Percentiles rank a stretch among this genome's conserved stretches.
phyloP scores from a whole-genome alignment of 1,284 basidiomycete species.

The Inonotus obliquus region DNA sequence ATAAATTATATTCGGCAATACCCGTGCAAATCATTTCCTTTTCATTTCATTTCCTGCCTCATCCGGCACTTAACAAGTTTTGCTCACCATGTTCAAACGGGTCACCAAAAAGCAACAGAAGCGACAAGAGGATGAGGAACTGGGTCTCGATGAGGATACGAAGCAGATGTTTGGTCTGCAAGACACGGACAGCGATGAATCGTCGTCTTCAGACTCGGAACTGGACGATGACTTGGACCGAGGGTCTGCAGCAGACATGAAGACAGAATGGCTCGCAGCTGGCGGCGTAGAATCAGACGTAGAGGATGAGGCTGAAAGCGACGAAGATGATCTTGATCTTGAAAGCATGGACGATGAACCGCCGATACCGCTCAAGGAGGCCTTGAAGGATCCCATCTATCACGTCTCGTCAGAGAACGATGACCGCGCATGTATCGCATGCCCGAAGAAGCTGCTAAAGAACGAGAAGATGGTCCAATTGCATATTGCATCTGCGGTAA shows the following conservation, averaged over 20 bases:
- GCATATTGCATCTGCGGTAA: constrained; percentile 64
- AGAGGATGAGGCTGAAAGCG: constrained; percentile 23
- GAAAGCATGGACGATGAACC: constrained; percentile 33
- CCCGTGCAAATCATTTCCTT: constrained; percentile 1
- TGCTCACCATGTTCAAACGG: constrained; percentile 78
- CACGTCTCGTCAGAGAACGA: constrained; percentile 48
- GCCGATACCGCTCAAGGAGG: constrained; percentile 54
- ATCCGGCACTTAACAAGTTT: too few species aligned
- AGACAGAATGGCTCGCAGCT: constrained; percentile 28
- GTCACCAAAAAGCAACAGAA: constrained; percentile 65
- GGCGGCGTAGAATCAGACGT: constrained; percentile 25
- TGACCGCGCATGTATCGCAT: constrained; percentile 60
- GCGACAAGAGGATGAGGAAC: constrained; percentile 62
- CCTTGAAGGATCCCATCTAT: constrained; percentile 61
- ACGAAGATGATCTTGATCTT: constrained; percentile 24
- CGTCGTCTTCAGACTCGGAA: constrained; percentile 38
- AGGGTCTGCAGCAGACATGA: constrained; percentile 29
- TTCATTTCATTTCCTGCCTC: too few species aligned
- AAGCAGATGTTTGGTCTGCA: constrained; percentile 69
- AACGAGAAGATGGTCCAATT: constrained; percentile 52
- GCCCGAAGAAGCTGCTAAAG: constrained; percentile 73
- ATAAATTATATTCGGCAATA: not conserved
- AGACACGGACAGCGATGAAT: constrained; percentile 68
- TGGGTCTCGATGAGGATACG: constrained; percentile 65
- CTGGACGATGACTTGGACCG: constrained; percentile 23